A percentile compares a stretch with the other conserved stretches of the same genome.
Conservation (phyloP, 176 grass and related monocot species). For the Triticum monococcum region DNA sequence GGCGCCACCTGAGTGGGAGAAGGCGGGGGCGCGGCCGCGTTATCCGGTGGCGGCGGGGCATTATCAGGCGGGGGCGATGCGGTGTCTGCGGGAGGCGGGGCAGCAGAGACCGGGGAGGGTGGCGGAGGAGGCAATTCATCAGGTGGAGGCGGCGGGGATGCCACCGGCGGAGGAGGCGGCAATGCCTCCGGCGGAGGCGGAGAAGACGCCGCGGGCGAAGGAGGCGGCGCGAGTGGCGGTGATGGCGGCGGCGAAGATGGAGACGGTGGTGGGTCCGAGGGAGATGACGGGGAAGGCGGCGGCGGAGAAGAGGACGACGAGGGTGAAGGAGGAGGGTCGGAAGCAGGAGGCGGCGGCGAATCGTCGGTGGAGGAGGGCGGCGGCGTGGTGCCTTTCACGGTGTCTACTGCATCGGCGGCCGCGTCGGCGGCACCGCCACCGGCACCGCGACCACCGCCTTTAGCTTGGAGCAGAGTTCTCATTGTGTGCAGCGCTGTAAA, state of each 20-base stretch:
- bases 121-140: conserved; percentile 15
- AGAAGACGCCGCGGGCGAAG: conserved; percentile 4
- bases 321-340: conserved; percentile 5
- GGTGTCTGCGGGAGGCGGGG: conserved; percentile 7
- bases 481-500: conserved; percentile 26
- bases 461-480: conserved; percentile 42
- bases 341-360: conserved; percentile 28
- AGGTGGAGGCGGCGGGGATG: conserved; percentile 34
- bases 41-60: conserved; percentile 30
- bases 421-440: neutral
- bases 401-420: neutral
- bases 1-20: neutral
- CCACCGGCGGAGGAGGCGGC: neutral
- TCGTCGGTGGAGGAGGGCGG: neutral
- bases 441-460: neutral
- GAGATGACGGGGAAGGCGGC: neutral
- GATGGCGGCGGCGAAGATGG: neutral
- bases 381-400: neutral
- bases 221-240: neutral
- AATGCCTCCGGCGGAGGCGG: neutral
- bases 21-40: conserved; percentile 14
- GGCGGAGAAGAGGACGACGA: neutral
- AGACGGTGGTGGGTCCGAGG: neutral
- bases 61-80: conserved; percentile 26
- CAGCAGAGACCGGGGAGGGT: conserved; percentile 9